Conservation (phyloP, 2,329 filamentous ascomycete genomes). For the Didymella pinodella region DNA sequence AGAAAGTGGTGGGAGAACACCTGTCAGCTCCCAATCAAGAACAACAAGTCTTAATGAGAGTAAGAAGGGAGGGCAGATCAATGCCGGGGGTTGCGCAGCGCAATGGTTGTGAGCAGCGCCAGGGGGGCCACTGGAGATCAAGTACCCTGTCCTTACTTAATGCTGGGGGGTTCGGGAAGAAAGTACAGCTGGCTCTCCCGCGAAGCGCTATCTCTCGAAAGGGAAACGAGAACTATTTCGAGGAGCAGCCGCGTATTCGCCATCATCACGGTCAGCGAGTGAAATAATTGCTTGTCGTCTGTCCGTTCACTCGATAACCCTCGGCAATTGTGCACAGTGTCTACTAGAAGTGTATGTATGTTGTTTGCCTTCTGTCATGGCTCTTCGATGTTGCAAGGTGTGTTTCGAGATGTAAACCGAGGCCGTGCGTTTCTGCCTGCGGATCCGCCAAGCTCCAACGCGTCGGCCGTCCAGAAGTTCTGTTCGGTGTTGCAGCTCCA, state of each 20-base stretch:
- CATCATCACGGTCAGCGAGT: constrained; percentile 8
- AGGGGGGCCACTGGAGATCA: constrained; percentile 32
- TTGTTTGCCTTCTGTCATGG: not conserved
- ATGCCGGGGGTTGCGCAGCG: constrained; percentile 30
- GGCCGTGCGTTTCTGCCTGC: constrained; percentile 8
- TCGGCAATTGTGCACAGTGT: not conserved
- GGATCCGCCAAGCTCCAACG: constrained; percentile 23
- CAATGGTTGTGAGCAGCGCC: constrained; percentile 34
- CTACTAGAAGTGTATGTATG: not conserved
- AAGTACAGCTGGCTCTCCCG: constrained; percentile 42
- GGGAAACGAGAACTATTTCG: constrained; percentile 36
- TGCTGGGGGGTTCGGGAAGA: constrained; percentile 22
- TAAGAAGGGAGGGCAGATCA: constrained; percentile 43
- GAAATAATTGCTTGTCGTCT: not conserved
- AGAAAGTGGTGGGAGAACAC: constrained; percentile 22
- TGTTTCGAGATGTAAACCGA: constrained; percentile 15
- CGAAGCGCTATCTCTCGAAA: constrained; percentile 26
- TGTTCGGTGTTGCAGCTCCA: constrained; percentile 14
- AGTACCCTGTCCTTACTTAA: constrained; percentile 40
- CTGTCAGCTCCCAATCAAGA: constrained; percentile 22
- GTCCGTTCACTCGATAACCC: not conserved
- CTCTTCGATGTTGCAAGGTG: not conserved
- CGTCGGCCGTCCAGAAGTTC: constrained; percentile 18
- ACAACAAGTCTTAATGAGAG: constrained; percentile 43
- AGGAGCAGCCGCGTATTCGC: constrained; percentile 22